Base-by-base conservation (phyloP, 768 basidiomycete species). In the Clitopilus hobsonii region DNA sequence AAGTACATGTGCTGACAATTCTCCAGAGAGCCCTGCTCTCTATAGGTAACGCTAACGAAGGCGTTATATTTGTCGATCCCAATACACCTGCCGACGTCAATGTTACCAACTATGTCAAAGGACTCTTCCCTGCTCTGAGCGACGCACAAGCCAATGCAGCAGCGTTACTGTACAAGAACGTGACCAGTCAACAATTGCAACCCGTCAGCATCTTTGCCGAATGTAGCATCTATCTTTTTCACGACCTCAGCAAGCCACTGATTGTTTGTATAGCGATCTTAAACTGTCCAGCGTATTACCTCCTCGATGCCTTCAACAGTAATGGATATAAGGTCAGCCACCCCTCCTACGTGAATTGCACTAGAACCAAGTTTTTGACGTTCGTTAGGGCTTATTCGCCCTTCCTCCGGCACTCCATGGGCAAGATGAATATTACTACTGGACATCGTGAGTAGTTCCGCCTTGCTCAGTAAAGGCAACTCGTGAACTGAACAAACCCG, bases 201-300 rank as follows among this genome's bases (percentile, higher is more conserved):
- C 72, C 65, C 2, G 65, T 51, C 8, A 59, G 62, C 1, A 71
- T 73, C n/a, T 71, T 73, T 64, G 69, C 72, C 2, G 78, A 80
- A 63, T 60, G 78, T 78, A 54, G 55, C 14, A 10, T 48, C 8
- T 30, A 18, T 6, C 48, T 27, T n/a, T 13, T 16, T 14, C 5
- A 48, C 50, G 24, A 18, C 54, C 25, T 52, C 32, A 8, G n/a
- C n/a, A n/a, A n/a, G n/a, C n/a, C 3, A 30, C 16, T 32, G 8
- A 3, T 18, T 51, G 18, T 20, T 11, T 47, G 6, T 28, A 1
- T 50, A 72, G 77, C 76, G 6, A 76, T 78, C 47, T 75, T 79
- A 45, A 67, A 70, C 22, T 80, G 78, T 55, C 78, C 78, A 0
- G 73, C 74, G 0, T 78, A 78, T 55, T 72, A 59, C 54, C 47